Conservation (phyloP, 139 green algal genomes). For the Picochlorum sp. region DNA sequence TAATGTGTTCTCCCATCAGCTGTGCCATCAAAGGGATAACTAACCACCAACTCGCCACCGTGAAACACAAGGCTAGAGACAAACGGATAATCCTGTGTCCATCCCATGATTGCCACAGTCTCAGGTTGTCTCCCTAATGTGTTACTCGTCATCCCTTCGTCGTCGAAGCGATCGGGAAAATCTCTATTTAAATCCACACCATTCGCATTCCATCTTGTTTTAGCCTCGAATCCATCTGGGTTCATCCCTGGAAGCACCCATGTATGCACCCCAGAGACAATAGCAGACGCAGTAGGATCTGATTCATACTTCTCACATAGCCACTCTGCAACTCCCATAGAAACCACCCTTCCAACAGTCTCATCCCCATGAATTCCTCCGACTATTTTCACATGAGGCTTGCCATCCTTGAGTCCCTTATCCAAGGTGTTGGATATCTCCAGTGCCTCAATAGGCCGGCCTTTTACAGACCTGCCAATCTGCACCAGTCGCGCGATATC, state of each 20-base stretch:
- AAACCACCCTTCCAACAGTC: constrained; percentile 62
- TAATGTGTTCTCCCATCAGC: constrained; percentile 45
- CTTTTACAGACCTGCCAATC: constrained; percentile 9
- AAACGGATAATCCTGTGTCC: constrained; percentile 25
- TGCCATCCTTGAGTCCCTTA: constrained; percentile 29
- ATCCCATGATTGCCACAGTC: constrained; percentile 64
- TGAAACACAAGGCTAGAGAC: constrained; percentile 35
- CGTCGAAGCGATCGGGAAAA: constrained; percentile 71
- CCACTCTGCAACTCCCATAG: constrained; percentile 68
- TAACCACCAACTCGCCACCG: constrained; percentile 66
- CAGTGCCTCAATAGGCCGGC: constrained; percentile 43
- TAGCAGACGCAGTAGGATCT: constrained; percentile 16
- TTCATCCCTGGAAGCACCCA: constrained; percentile 74
- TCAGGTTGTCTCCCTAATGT: constrained; percentile 54
- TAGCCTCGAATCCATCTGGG: constrained; percentile 72
- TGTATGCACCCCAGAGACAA: constrained; percentile 57
- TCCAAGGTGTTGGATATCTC: constrained; percentile 43
- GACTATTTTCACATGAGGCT: constrained; percentile 62
- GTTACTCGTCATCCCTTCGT: constrained; percentile 12
- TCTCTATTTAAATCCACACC: constrained; percentile 80
- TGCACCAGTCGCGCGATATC: constrained; percentile 3
- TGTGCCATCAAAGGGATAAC: constrained; percentile 79
- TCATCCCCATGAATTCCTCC: constrained; percentile 88
- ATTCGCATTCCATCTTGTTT: constrained; percentile 37
- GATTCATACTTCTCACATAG: constrained; percentile 55